These are phyloP conservation scores for Malassezia slooffiae DNA, from an alignment of 1,284 basidiomycete species.

Conservation along the genomic window DNA sequence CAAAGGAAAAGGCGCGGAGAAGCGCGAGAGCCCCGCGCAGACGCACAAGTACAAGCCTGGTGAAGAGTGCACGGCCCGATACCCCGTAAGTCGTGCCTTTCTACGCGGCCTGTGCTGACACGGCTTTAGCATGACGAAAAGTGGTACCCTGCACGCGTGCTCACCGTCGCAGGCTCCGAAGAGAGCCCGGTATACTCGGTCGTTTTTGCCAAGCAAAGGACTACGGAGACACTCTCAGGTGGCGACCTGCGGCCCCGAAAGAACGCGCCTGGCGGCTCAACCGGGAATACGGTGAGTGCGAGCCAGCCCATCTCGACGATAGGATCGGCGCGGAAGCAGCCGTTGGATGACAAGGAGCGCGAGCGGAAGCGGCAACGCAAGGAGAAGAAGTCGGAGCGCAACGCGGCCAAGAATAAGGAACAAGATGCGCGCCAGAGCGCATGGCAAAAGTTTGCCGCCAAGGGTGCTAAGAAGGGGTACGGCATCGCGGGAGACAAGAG, in stretches of 20 bases:
- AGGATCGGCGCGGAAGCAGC: no score
- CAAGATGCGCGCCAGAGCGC: constrained; percentile 75
- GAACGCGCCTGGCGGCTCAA: no score
- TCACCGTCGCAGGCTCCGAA: constrained; percentile 67
- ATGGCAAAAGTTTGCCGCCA: constrained; percentile 95
- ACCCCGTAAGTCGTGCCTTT: constrained; percentile 44
- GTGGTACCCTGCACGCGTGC: constrained; percentile 32
- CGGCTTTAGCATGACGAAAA: constrained; percentile 22
- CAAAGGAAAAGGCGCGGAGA: neutral
- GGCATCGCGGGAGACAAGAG: constrained; percentile 49
- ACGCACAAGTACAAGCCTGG: constrained; percentile 54
- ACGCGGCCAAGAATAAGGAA: constrained; percentile 77
- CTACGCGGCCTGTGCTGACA: neutral
- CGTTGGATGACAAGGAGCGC: constrained; percentile 48
- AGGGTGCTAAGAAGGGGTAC: constrained; percentile 60
- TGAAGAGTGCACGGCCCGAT: constrained; percentile 84
- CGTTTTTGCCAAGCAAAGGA: constrained; percentile 87
- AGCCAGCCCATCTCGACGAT: no score
- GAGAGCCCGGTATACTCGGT: constrained; percentile 81
- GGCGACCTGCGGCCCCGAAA: constrained; percentile 59
- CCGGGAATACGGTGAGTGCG: no score
- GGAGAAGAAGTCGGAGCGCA: constrained; percentile 81
- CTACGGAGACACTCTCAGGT: constrained; percentile 74
- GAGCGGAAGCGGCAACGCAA: constrained; percentile 93
- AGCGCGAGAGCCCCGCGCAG: neutral